Evolutionary conservation across 345 rosid species (phyloP), one percentile per base, ranked within the genome.

Genomic region (Erucastrum elatum): DNA sequence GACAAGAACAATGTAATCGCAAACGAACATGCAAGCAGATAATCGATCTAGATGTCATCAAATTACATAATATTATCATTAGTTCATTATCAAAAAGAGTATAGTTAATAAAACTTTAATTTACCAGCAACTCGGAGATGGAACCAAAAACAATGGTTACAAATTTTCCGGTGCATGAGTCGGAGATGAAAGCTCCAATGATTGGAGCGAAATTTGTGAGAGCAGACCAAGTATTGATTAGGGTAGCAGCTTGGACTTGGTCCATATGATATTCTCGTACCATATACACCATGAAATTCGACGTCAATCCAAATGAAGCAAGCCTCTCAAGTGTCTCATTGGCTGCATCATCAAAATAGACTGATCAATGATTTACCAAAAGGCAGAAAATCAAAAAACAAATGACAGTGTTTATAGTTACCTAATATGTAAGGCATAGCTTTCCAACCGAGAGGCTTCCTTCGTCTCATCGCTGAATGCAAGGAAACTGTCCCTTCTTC

Each of bases 391-490:
- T n/a, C 17, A 56, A 13, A 56, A 17, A 66, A 1, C 4, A 17
- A 58, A 55, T 6, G 55, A 74, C 55, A 62, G 46, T 35, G 53
- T 21, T 31, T 46, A 68, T 59, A 34, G 1, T 46, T 39, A 91
- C 95, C 97, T 86, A 94, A 70, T 53, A 91, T 87, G 71, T 72
- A 90, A 33, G 96, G 90, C 89, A 94, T 94, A 77, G 90, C 84
- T 85, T 67, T 91, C 97, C 98, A 94, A 84, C 94, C 98, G 2
- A 87, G 88, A 25, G 90, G 89, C 74, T 82, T 86, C 60, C 71
- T 74, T 8, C 31, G 68, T 6, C 74, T 13, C 9, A 4, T 39
- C 17, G 72, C 70, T 46, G 80, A 65, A 44, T 41, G 64, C 5
- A 80, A 74, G 0, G 51, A 63, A 78, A 25, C 9, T 16, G 46